Base-by-base conservation (phyloP, 1,284 basidiomycete species). In the Ustilago xerochloae region DNA sequence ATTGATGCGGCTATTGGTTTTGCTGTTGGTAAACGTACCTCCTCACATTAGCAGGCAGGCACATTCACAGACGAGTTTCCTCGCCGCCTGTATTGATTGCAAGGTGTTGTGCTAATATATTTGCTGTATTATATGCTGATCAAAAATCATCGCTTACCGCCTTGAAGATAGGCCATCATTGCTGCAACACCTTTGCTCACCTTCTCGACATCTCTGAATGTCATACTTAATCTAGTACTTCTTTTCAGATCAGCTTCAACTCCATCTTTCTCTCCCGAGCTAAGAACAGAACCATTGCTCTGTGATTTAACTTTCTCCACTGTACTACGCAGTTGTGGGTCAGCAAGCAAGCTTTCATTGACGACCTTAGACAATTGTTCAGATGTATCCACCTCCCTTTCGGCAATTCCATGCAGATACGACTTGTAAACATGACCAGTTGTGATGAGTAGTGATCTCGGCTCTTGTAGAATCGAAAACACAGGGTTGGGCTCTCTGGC, bases 151-250 rank as follows among this genome's bases (percentile, higher is more conserved):
- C 60, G 51, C 47, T 64, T 70, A n/a, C 62, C 71, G 20, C 74
- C 55, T 49, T 67, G 64, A 48, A 72, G 39, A 36, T 58, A 65
- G 1, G 70, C 75, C 63, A 75, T 71, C 68, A 78, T 69, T 12
- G 55, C 64, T 30, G 63, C 66, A 10, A 79, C 70, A 2, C 78
- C 80, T 62, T 78, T 79, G 55, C 75, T 75, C 18, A 83, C 82
- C 35, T 70, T 77, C 35, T 83, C 78, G 0, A 94, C 92, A 79
- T 92, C 92, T 49, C 94, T 88, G 84, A 93, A 97, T 1, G 94
- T 97, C 79, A 97, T 85, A 84, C 93, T 96, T 57, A 92, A 89
- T 78, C 94, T 86, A 29, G 88, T 88, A 7, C 85, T 85, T 69
- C 94, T 87, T 64, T 84, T 83, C 79, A 93, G 86, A 16, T 56